Percentiles rank a stretch among this genome's conserved stretches.
These are phyloP conservation scores for Corynespora cassiicola DNA, from an alignment of 2,329 filamentous ascomycete species.

Conservation along the genomic window DNA sequence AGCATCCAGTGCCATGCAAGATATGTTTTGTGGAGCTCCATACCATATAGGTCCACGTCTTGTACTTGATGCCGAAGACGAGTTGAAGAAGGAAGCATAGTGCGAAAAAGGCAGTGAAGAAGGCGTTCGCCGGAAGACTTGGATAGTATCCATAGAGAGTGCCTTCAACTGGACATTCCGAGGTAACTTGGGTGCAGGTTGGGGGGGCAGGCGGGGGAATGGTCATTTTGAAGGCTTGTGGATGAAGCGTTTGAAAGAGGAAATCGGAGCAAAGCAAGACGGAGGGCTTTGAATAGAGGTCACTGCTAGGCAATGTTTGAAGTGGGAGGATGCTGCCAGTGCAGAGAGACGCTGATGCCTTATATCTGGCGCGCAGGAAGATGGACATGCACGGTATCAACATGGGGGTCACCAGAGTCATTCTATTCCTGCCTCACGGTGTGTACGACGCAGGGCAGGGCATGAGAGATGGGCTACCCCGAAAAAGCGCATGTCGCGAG, in stretches of 20 bases:
- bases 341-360: slow-evolving; percentile 11
- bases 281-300: not conserved
- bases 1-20: too few relatives aligned
- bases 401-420: slow-evolving; percentile 1
- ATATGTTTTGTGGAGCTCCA: not conserved
- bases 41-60: slow-evolving; percentile 62
- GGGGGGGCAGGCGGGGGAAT: slow-evolving; percentile 25
- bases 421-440: slow-evolving; percentile 7
- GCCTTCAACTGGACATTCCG: slow-evolving; percentile 52
- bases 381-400: slow-evolving; percentile 9
- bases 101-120: slow-evolving; percentile 61
- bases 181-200: slow-evolving; percentile 21
- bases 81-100: slow-evolving; percentile 57
- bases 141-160: slow-evolving; percentile 64
- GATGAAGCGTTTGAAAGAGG: too few relatives aligned
- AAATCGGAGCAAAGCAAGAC: too few relatives aligned
- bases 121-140: slow-evolving; percentile 56
- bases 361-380: slow-evolving; percentile 16
- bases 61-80: slow-evolving; percentile 56
- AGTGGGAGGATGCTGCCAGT: slow-evolving; percentile 1
- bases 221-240: slow-evolving; percentile 18
- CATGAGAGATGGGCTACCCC: slow-evolving; percentile 1
- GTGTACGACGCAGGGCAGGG: slow-evolving; percentile 8
- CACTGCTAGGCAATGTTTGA: slow-evolving; percentile 2
- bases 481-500: slow-evolving; percentile 9